Conservation (phyloP, 768 basidiomycete species). For the Boletus coccyginus region DNA sequence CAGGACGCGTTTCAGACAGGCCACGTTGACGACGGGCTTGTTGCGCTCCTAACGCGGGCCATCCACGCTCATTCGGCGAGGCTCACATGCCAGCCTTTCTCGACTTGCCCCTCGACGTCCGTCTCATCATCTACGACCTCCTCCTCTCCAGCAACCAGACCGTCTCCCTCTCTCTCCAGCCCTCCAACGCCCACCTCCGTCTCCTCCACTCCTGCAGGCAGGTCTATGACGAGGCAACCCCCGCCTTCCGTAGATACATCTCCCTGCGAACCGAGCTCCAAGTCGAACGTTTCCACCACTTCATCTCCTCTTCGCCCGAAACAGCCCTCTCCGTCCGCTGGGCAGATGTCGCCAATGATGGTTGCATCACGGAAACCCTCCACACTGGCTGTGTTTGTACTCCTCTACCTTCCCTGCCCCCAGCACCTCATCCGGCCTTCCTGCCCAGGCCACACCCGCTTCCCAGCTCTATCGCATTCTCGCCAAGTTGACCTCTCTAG, state of each 20-base stretch:
- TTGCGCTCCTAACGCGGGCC: conserved; percentile 31
- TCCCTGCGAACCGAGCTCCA: conserved; percentile 40
- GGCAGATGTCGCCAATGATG: conserved; percentile 13
- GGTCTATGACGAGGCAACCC: conserved; percentile 31
- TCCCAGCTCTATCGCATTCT: conserved; percentile 31
- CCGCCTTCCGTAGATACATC: conserved; percentile 31
- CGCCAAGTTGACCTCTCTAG: conserved; percentile 24
- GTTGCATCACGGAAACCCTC: conserved; percentile 8
- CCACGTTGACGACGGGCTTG: conserved; percentile 21
- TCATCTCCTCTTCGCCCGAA: conserved; percentile 20
- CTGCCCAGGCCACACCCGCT: conserved; percentile 21
- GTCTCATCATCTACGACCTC: too few relatives aligned
- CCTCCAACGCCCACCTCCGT: conserved; percentile 16
- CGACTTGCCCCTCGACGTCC: conserved; percentile 19
- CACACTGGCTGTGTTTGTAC: conserved; percentile 18
- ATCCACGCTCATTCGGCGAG: conserved; percentile 31
- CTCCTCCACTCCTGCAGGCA: conserved; percentile 13
- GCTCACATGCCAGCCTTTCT: conserved; percentile 18
- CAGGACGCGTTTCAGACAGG: conserved; percentile 27
- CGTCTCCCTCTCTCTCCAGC: background rate
- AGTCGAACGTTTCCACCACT: conserved; percentile 23
- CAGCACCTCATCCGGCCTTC: conserved; percentile 1
- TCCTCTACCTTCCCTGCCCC: conserved; percentile 6
- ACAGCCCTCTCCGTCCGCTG: conserved; percentile 23
- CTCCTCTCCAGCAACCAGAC: too few relatives aligned